phyloP scores from a whole-genome alignment of 768 basidiomycete species.

The Mycena pura region DNA sequence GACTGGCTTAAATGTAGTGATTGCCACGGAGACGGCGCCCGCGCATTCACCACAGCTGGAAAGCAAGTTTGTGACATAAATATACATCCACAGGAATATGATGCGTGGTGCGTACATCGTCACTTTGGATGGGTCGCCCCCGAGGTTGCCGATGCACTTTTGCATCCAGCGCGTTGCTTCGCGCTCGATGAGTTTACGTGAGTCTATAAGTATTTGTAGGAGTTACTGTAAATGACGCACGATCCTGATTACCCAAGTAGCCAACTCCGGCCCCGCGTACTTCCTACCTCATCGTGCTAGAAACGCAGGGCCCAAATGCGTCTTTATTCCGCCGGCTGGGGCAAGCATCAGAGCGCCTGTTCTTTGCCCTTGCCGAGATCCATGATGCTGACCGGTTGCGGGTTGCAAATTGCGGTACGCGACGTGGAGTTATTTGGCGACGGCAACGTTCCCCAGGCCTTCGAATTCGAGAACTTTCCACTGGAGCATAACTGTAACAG shows the following conservation, averaged over 20 bases:
- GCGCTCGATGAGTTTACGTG: slow-evolving; percentile 45
- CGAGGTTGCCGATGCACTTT: slow-evolving; percentile 67
- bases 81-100: background rate
- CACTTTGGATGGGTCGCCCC: slow-evolving; percentile 68
- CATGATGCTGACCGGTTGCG: no score
- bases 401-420: no score
- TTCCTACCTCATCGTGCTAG: no score
- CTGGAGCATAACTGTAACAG: no score
- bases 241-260: slow-evolving; percentile 74
- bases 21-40: slow-evolving; percentile 60
- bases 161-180: slow-evolving; percentile 70
- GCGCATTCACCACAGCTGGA: slow-evolving; percentile 49
- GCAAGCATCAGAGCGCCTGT: no score
- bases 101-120: slow-evolving; percentile 54
- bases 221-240: slow-evolving; percentile 47
- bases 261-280: slow-evolving; percentile 58
- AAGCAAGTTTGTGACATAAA: background rate
- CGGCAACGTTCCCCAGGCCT: no score
- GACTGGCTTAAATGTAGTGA: no score
- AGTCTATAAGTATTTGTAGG: background rate
- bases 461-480: no score
- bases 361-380: no score
- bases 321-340: no score
- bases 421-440: no score
- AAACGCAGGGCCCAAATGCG: no score